Evolutionary conservation across 202 grass and related monocot genomes (phyloP).

Genomic region (Musa balbisiana): DNA sequence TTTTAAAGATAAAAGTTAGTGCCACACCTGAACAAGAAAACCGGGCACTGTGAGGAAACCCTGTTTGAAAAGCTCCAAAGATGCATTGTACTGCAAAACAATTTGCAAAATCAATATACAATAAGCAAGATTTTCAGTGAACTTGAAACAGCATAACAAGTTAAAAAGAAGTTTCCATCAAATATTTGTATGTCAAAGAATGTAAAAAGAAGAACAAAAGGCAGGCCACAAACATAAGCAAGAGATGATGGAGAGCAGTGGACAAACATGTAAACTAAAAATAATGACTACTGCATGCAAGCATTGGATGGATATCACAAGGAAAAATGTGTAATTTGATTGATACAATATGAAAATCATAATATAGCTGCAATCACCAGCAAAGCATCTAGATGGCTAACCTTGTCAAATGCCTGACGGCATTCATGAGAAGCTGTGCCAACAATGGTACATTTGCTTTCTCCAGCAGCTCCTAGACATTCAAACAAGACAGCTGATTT

Average conservation of each 20-base stretch:
- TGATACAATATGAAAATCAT: background rate
- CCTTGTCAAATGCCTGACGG: conserved; percentile 74
- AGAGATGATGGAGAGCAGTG: too few relatives aligned
- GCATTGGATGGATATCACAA: too few relatives aligned
- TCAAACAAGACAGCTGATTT: too few relatives aligned
- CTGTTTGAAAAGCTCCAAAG: conserved; percentile 47
- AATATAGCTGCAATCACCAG: background rate
- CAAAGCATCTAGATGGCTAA: conserved; percentile 28
- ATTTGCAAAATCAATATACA: conserved; percentile 21
- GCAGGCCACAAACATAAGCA: too few relatives aligned
- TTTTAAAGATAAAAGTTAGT: conserved; percentile 18
- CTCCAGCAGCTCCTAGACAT: conserved; percentile 73
- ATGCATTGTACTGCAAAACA: conserved; percentile 73
- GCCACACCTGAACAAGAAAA: conserved; percentile 71
- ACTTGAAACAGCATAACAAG: background rate
- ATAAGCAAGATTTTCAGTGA: background rate
- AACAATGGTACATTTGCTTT: conserved; percentile 72
- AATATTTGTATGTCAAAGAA: too few relatives aligned
- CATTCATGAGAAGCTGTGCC: conserved; percentile 59
- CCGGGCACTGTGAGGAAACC: conserved; percentile 76
- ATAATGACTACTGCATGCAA: too few relatives aligned
- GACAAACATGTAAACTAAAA: too few relatives aligned
- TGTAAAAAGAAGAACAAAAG: too few relatives aligned
- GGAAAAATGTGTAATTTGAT: too few relatives aligned
- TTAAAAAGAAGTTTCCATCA: too few relatives aligned